Evolutionary conservation across 345 rosid species (phyloP).

Genomic region (Turritis glabra): DNA sequence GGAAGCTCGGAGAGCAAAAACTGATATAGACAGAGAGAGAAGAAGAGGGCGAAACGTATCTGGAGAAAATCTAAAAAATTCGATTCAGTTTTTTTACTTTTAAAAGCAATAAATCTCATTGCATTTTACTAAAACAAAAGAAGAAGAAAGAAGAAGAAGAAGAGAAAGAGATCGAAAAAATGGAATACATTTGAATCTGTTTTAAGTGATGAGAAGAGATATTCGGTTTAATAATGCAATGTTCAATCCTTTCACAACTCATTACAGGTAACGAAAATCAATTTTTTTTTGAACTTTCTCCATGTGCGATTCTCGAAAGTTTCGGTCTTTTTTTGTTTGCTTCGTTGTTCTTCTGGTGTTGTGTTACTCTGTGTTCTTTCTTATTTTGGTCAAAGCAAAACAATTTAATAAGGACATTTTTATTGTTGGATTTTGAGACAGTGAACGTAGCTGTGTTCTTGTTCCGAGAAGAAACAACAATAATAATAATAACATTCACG

Average conservation of each 20-base stretch:
- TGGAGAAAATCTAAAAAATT: conserved; percentile 71
- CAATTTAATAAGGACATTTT: neutral
- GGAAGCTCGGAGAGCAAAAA: conserved; percentile 17
- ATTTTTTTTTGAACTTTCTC: neutral
- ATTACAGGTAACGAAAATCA: conserved; percentile 33
- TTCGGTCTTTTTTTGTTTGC: conserved; percentile 31
- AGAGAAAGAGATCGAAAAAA: conserved; percentile 21
- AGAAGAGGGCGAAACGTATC: conserved; percentile 65
- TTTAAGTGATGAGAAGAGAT: conserved; percentile 9
- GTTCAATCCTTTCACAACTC: conserved; percentile 32
- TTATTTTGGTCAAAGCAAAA: conserved; percentile 35
- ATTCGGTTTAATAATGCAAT: conserved; percentile 36
- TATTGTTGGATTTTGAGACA: conserved; percentile 35
- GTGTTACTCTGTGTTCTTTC: conserved; percentile 35
- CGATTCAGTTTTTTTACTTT: conserved; percentile 62
- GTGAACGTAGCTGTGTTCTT: conserved; percentile 56
- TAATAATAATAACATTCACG: conserved; percentile 51
- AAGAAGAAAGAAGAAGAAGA: neutral
- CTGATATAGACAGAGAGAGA: conserved; percentile 40
- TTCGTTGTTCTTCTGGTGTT: conserved; percentile 46
- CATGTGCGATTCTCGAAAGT: conserved; percentile 36
- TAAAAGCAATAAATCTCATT: conserved; percentile 42
- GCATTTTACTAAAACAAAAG: conserved; percentile 13
- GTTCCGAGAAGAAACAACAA: conserved; percentile 42
- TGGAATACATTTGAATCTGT: conserved; percentile 22